Evolutionary conservation across 2,329 filamentous ascomycete genomes (phyloP).

Genomic region (Shiraia sp.): DNA sequence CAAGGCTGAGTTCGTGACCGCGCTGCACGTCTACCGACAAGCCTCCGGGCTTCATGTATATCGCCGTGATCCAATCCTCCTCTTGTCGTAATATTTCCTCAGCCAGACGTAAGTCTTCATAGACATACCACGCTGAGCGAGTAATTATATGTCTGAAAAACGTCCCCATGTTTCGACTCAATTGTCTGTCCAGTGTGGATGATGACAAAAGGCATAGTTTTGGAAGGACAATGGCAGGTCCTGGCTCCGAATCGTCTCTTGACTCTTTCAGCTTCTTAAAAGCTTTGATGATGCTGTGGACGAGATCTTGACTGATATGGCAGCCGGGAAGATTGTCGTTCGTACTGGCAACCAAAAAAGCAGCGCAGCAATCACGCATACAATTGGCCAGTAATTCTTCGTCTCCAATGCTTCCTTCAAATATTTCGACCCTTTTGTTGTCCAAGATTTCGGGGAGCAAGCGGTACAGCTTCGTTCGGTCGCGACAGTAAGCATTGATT

Average conservation of each 20-base stretch:
- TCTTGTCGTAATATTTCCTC: conserved; percentile 46
- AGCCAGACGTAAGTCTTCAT: conserved; percentile 41
- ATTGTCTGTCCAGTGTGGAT: conserved; percentile 45
- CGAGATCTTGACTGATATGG: conserved; percentile 43
- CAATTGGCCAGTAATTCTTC: conserved; percentile 44
- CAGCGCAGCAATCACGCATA: conserved; percentile 38
- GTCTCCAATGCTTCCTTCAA: conserved; percentile 49
- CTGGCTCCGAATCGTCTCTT: not conserved
- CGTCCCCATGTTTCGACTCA: conserved; percentile 37
- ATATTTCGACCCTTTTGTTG: conserved; percentile 44
- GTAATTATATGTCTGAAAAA: conserved; percentile 36
- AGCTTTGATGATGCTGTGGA: conserved; percentile 40
- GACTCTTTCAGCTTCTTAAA: conserved; percentile 31
- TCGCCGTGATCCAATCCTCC: conserved; percentile 42
- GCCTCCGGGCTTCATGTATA: conserved; percentile 50
- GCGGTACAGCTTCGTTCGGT: conserved; percentile 44
- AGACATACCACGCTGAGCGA: conserved; percentile 41
- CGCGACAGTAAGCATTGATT: conserved; percentile 53
- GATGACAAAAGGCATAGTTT: conserved; percentile 51
- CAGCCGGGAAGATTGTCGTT: conserved; percentile 53
- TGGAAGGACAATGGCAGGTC: conserved; percentile 27
- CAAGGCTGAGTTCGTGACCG: conserved; percentile 48
- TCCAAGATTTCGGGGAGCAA: conserved; percentile 40
- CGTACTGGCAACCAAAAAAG: conserved; percentile 47
- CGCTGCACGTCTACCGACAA: conserved; percentile 41